Percentiles rank a stretch among this genome's conserved stretches.
Conservation (phyloP, 2,329 filamentous ascomycete species). For the Pleurostoma richardsiae region DNA sequence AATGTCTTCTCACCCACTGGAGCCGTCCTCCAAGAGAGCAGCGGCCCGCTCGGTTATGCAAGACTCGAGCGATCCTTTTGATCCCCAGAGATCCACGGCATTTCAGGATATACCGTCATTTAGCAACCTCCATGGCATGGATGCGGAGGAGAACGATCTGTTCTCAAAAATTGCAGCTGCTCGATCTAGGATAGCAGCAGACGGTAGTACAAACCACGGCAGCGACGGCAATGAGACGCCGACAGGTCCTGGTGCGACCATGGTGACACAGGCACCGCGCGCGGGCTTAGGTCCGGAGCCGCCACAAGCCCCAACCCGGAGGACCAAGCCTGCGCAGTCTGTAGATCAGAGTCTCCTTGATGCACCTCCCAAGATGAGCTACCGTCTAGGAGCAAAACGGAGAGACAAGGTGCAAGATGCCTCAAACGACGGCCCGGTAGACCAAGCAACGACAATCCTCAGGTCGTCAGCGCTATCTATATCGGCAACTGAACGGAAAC, state of each 20-base stretch:
- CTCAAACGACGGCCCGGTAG: slow-evolving; percentile 31
- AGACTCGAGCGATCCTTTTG: slow-evolving; percentile 45
- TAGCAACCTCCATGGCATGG: slow-evolving; percentile 32
- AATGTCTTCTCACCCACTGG: slow-evolving; percentile 24
- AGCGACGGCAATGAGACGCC: slow-evolving; percentile 62
- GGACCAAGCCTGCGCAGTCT: slow-evolving; percentile 48
- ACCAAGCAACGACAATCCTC: slow-evolving; percentile 30
- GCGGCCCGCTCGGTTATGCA: slow-evolving; percentile 29
- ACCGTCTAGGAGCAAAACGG: slow-evolving; percentile 36
- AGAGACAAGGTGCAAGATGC: slow-evolving; percentile 28
- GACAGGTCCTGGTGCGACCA: slow-evolving; percentile 35
- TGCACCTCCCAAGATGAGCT: slow-evolving; percentile 60
- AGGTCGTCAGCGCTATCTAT: slow-evolving; percentile 30
- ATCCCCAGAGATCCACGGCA: slow-evolving; percentile 32
- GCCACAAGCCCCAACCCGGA: slow-evolving; percentile 46
- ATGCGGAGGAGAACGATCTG: slow-evolving; percentile 47
- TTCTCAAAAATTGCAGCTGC: slow-evolving; percentile 51
- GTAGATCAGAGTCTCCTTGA: slow-evolving; percentile 48
- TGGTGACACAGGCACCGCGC: slow-evolving; percentile 29
- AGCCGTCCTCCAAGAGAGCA: slow-evolving; percentile 35
- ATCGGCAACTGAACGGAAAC: slow-evolving; percentile 65
- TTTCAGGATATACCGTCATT: slow-evolving; percentile 33
- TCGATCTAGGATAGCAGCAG: slow-evolving; percentile 37
- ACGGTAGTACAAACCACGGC: slow-evolving; percentile 29
- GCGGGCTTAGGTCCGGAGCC: slow-evolving; percentile 31